phyloP scores from a whole-genome alignment of 2,329 filamentous ascomycete genomes.

The Fusarium sp. region DNA sequence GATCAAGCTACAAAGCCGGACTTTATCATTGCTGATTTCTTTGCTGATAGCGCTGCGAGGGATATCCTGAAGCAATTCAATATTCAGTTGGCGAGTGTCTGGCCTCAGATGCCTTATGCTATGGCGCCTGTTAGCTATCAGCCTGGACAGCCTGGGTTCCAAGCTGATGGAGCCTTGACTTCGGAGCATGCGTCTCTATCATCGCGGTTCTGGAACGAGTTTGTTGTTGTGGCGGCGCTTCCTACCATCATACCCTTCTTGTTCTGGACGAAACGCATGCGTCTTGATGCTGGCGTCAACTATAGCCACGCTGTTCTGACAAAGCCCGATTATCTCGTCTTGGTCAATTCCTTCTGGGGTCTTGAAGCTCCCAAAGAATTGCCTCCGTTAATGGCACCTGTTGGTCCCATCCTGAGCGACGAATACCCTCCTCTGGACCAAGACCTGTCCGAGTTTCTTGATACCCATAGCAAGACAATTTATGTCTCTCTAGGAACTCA shows the following conservation, averaged over 20 bases:
- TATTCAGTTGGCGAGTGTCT: constrained; percentile 52
- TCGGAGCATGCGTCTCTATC: constrained; percentile 52
- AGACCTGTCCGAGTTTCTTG: constrained; percentile 44
- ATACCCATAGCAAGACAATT: constrained; percentile 45
- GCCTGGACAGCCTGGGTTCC: constrained; percentile 54
- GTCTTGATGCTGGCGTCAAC: constrained; percentile 46
- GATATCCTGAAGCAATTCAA: constrained; percentile 52
- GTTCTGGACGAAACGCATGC: constrained; percentile 48
- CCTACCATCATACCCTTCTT: constrained; percentile 45
- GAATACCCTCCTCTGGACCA: constrained; percentile 46
- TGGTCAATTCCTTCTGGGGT: constrained; percentile 57
- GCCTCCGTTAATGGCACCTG: constrained; percentile 50
- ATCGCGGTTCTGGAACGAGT: constrained; percentile 50
- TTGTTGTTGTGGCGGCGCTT: constrained; percentile 45
- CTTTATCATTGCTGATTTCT: constrained; percentile 56
- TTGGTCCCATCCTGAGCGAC: constrained; percentile 54
- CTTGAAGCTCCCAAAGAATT: constrained; percentile 54
- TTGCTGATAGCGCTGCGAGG: constrained; percentile 52
- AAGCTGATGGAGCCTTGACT: constrained; percentile 49
- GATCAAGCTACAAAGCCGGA: constrained; percentile 45
- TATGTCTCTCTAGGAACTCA: constrained; percentile 57
- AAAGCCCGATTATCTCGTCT: constrained; percentile 54
- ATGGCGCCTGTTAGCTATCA: constrained; percentile 52
- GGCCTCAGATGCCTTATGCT: constrained; percentile 54
- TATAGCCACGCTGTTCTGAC: constrained; percentile 42